Evolutionary conservation across 106 monocot genomes (phyloP), one percentile per base, ranked within the genome.

Genomic region (Dendrobium huoshanense): DNA sequence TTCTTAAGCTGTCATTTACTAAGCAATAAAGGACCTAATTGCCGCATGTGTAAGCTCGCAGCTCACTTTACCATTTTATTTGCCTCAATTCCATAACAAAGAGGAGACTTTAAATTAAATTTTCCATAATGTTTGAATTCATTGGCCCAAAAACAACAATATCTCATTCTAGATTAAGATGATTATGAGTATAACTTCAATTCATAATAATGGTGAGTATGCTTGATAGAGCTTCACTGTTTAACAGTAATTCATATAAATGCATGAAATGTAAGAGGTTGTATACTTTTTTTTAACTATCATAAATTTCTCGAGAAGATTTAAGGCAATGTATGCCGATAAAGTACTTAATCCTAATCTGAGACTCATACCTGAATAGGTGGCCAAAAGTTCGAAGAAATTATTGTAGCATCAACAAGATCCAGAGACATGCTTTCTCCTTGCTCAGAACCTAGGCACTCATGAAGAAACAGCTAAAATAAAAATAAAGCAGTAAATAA

Each of bases 351-450:
- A n/a, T 49, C 76, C n/a, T 47, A 20, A 13, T 42, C 1, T 31
- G 19, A 54, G 9, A 82, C 40, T 22, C 41, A 33, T 87, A 98
- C 98, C 92, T 99, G 98, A 72, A 95, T 95, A 74, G 98, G 85
- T 33, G 98, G 98, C 98, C 95, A 99, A 83, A 99, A 99, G 47
- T 95, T 95, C 74, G 92, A 88, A 74, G 99, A 99, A 79, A 95
- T 93, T 75, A 99, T 95, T 41, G 93, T 93, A 79, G 92, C 88
- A 88, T 99, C 92, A 83, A 99, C 77, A 83, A 81, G 48, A 77
- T 95, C 86, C 68, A 95, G 82, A 24, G 98, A 86, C 43, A 88
- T 72, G 72, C 77, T 79, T 72, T 85, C 85, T 64, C 49, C 86
- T 84, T 88, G 79, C 64, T 81, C 84, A 75, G 77, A 22, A 83